phyloP scores from a whole-genome alignment of 2,329 filamentous ascomycete genomes.

The Karstenula rhodostoma region DNA sequence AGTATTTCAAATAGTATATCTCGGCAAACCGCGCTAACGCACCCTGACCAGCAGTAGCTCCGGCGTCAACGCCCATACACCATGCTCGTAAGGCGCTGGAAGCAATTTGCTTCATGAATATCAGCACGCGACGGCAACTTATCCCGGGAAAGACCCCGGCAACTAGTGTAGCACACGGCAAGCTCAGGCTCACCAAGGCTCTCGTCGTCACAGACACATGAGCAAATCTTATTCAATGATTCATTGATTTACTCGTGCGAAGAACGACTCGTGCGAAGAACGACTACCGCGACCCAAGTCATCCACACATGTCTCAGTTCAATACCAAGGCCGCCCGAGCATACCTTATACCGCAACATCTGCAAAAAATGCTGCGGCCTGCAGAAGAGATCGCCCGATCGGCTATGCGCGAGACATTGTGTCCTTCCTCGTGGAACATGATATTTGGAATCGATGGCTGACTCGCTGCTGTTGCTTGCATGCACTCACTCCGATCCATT shows the following conservation, averaged over 20 bases:
- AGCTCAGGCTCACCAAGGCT: not conserved
- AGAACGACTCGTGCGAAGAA: not conserved
- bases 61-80: constrained; percentile 24
- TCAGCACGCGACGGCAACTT: not conserved
- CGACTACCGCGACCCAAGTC: not conserved
- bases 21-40: constrained; percentile 28
- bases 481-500: not conserved
- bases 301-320: not conserved
- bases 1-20: constrained; percentile 41
- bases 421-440: not conserved
- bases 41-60: constrained; percentile 21
- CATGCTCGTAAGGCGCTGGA: not conserved
- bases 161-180: not conserved
- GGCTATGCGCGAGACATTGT: not conserved
- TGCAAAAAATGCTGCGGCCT: not conserved
- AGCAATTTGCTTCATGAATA: not conserved
- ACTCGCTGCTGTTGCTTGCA: not conserved
- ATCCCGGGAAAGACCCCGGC: too few relatives aligned
- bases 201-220: not conserved
- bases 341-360: not conserved
- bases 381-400: not conserved
- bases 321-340: not conserved
- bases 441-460: not conserved
- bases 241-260: not conserved
- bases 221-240: not conserved